Evolutionary conservation across 169 alveolate genomes (phyloP).

Genomic region (Eimeria sp.): DNA sequence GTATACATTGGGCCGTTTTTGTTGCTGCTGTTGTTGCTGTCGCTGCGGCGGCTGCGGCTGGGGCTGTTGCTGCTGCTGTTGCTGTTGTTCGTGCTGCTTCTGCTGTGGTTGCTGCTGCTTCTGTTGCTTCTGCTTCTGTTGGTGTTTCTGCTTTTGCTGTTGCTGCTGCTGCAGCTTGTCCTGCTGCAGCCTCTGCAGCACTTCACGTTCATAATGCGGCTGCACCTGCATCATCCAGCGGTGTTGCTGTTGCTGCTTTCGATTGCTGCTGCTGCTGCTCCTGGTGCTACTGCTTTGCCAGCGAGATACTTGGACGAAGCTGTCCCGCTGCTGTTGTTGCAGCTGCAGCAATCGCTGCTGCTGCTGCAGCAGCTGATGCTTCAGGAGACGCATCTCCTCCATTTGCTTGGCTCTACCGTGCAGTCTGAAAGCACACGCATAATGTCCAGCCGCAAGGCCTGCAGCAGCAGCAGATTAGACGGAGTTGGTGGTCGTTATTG

Average conservation of each 20-base stretch:
- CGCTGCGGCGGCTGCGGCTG: not conserved
- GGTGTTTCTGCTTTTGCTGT: no score
- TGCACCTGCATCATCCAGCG: not conserved
- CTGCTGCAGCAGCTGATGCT: slow-evolving; percentile 60
- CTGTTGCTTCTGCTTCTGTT: no score
- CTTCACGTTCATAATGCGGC: slow-evolving; percentile 8
- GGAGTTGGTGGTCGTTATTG: not conserved
- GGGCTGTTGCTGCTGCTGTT: no score
- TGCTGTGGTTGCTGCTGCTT: no score
- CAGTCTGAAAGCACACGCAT: not conserved
- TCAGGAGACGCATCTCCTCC: slow-evolving; percentile 33
- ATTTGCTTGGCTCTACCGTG: slow-evolving; percentile 41
- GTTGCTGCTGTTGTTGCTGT: not conserved
- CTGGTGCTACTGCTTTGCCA: not conserved
- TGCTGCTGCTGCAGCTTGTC: no score
- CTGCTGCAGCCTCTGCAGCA: slow-evolving; percentile 59
- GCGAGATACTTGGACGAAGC: not conserved
- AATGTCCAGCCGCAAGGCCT: not conserved
- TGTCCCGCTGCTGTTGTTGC: slow-evolving; percentile 54
- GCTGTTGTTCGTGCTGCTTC: not conserved
- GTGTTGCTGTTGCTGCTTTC: not conserved
- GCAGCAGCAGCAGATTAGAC: no score
- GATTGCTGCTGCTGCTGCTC: slow-evolving; percentile 36
- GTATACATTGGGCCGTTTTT: not conserved
- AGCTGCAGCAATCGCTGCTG: slow-evolving; percentile 27